Conservation (phyloP, 192 early-diverging fungal species). For the Coemansia sp. region DNA sequence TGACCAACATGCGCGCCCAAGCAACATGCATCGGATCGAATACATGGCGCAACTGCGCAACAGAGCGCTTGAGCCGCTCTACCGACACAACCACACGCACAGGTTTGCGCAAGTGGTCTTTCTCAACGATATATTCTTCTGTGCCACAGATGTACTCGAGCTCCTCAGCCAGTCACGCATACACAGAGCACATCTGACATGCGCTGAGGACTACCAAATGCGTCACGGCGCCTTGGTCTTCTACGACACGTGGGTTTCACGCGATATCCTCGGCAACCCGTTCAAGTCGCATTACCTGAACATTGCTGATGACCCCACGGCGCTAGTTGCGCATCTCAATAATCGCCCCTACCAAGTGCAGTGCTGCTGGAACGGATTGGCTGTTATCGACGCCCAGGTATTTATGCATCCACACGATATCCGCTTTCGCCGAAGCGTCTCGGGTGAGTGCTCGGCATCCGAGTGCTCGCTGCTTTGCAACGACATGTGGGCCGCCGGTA, state of each 20-base stretch:
- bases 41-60: constrained; percentile 53
- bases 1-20: constrained; percentile 8
- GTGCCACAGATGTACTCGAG: constrained; percentile 51
- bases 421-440: constrained; percentile 22
- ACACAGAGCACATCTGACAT: constrained; percentile 49
- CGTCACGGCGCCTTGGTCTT: constrained; percentile 31
- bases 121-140: constrained; percentile 51
- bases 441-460: constrained; percentile 49
- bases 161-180: constrained; percentile 43
- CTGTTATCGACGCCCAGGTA: constrained; percentile 38
- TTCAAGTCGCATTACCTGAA: constrained; percentile 32
- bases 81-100: neutral
- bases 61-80: constrained; percentile 43
- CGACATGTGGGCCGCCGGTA: constrained; percentile 43
- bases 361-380: constrained; percentile 55
- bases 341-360: constrained; percentile 48
- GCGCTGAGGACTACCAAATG: constrained; percentile 51
- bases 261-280: constrained; percentile 46
- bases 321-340: constrained; percentile 15
- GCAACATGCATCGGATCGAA: constrained; percentile 39
- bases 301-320: constrained; percentile 33
- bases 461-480: constrained; percentile 55
- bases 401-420: constrained; percentile 16
- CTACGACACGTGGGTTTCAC: constrained; percentile 54
- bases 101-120: constrained; percentile 36